phyloP scores from a whole-genome alignment of 2,329 filamentous ascomycete species.

The Sarocladiaceae sp. region DNA sequence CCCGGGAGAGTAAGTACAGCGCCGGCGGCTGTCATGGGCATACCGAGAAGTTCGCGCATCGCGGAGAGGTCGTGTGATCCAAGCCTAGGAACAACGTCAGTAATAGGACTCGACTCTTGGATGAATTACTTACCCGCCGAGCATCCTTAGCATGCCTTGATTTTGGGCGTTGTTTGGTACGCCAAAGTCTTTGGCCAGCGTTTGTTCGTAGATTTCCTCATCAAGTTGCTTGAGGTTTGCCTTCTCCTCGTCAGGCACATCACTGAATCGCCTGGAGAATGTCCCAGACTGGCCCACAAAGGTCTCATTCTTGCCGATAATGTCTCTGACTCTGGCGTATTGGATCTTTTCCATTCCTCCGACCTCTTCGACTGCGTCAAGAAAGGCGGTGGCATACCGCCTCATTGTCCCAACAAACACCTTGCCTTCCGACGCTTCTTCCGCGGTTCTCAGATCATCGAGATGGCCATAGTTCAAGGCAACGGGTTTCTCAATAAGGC shows the following conservation, averaged over 20 bases:
- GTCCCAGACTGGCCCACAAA: constrained; percentile 39
- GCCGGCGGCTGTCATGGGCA: constrained; percentile 25
- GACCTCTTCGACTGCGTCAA: constrained; percentile 48
- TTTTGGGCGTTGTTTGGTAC: neutral
- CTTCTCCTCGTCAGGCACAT: constrained; percentile 24
- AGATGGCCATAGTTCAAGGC: constrained; percentile 41
- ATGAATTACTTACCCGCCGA: constrained; percentile 5
- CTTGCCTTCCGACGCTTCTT: constrained; percentile 32
- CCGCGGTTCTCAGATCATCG: constrained; percentile 41
- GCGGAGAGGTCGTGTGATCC: constrained; percentile 45
- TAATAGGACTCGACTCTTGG: neutral
- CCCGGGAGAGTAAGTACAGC: constrained; percentile 23
- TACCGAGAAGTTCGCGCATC: constrained; percentile 44
- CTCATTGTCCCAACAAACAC: constrained; percentile 57
- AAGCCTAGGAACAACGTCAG: constrained; percentile 18
- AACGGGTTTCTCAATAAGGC: constrained; percentile 54
- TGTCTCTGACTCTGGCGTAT: constrained; percentile 42
- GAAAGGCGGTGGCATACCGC: constrained; percentile 51
- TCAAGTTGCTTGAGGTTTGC: neutral
- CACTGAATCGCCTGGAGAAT: constrained; percentile 32
- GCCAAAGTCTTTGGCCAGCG: constrained; percentile 9
- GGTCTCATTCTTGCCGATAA: constrained; percentile 38
- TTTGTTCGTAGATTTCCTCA: constrained; percentile 7
- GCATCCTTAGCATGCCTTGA: neutral
- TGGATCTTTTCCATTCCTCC: constrained; percentile 42